phyloP scores from a whole-genome alignment of 2,329 filamentous ascomycete species.

The Cryphonectria naterciae region DNA sequence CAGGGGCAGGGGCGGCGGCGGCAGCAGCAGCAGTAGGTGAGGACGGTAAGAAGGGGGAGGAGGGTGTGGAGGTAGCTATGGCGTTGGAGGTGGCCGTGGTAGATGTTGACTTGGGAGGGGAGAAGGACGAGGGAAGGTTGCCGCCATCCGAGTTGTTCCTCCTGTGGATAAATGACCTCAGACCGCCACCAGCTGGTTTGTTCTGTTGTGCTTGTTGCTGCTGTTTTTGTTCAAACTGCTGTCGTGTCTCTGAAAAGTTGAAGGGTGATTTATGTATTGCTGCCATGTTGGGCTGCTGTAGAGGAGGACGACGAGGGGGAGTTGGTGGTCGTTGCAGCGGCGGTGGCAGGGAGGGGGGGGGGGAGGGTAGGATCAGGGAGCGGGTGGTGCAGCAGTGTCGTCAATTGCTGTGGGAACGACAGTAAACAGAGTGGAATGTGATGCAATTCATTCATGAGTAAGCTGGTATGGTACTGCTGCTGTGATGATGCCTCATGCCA shows the following conservation, averaged over 20 bases:
- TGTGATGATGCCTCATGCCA: constrained; percentile 16
- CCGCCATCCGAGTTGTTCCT: constrained; percentile 26
- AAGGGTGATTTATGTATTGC: constrained; percentile 27
- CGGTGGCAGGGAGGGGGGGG: background rate
- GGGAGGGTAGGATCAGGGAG: background rate
- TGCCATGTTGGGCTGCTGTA: constrained; percentile 24
- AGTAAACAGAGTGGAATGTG: constrained; percentile 16
- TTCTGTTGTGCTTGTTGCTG: constrained; percentile 6
- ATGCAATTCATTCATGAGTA: constrained; percentile 20
- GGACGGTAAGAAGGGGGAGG: constrained; percentile 8
- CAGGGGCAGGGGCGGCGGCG: no score
- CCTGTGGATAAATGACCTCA: constrained; percentile 27
- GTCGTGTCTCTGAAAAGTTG: constrained; percentile 28
- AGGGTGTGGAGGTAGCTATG: constrained; percentile 11
- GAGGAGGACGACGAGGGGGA: background rate
- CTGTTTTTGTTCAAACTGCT: constrained; percentile 23
- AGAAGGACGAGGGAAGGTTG: constrained; percentile 22
- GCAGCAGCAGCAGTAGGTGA: background rate
- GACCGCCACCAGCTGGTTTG: constrained; percentile 20
- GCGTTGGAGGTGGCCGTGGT: background rate
- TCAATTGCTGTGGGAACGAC: constrained; percentile 23
- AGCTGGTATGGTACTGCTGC: background rate
- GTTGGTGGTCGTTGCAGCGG: background rate
- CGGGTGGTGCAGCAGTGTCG: background rate
- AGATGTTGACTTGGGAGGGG: constrained; percentile 7